These are phyloP conservation scores for Psilocybe sp. DNA, from an alignment of 768 basidiomycete genomes.

Conservation along the genomic window DNA sequence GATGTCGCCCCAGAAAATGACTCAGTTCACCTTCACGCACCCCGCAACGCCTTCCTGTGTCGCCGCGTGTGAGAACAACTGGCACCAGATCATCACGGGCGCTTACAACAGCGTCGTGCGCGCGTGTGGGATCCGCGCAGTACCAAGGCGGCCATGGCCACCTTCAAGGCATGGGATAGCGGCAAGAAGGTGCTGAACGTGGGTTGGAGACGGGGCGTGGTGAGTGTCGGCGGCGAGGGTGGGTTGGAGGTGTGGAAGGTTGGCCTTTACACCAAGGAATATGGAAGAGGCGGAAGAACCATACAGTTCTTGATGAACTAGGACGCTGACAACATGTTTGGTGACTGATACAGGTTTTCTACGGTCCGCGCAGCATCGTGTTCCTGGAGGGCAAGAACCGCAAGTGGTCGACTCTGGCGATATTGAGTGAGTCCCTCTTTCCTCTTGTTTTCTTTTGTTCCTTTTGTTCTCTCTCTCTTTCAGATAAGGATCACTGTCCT, in stretches of 20 bases:
- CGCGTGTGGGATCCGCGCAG: slow-evolving; percentile 81
- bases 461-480: too few species aligned
- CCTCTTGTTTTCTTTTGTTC: slow-evolving; percentile 1
- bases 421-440: slow-evolving; percentile 65
- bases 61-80: slow-evolving; percentile 22
- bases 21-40: slow-evolving; percentile 60
- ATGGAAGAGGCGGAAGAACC: too few species aligned
- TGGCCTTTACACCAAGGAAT: too few species aligned
- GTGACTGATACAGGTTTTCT: slow-evolving; percentile 73
- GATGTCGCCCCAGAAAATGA: slow-evolving; percentile 80
- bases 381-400: slow-evolving; percentile 96
- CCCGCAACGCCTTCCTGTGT: slow-evolving; percentile 69
- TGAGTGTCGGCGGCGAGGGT: slow-evolving; percentile 61
- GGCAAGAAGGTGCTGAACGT: slow-evolving; percentile 55
- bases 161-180: slow-evolving; percentile 59
- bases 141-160: slow-evolving; percentile 59
- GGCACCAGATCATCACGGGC: slow-evolving; percentile 64
- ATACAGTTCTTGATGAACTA: too few species aligned
- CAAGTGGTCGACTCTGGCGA: slow-evolving; percentile 94
- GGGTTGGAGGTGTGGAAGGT: slow-evolving; percentile 66
- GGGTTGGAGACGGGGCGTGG: slow-evolving; percentile 55
- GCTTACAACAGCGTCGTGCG: slow-evolving; percentile 75
- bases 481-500: too few species aligned
- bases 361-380: slow-evolving; percentile 86
- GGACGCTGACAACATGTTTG: too few species aligned